A percentile compares a stretch with the other conserved stretches of the same genome.
These are phyloP conservation scores for Sordariomycetes sp. DNA, from an alignment of 2,329 filamentous ascomycete genomes.

Conservation along the genomic window DNA sequence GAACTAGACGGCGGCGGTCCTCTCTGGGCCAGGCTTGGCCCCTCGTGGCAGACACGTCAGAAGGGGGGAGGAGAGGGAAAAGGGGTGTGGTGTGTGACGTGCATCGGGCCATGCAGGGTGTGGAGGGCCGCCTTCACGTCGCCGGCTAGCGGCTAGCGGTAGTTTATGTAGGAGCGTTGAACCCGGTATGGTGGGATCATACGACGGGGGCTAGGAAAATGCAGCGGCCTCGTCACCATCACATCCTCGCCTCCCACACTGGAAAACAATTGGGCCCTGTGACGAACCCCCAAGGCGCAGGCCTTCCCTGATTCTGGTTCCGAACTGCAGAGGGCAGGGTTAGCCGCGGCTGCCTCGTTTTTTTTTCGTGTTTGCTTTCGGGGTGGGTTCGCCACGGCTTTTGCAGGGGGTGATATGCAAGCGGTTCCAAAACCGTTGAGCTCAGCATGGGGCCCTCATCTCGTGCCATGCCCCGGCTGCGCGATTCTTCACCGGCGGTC, in stretches of 20 bases:
- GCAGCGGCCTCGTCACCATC: too few relatives aligned
- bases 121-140: neutral
- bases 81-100: neutral
- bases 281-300: too few relatives aligned
- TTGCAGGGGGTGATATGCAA: neutral
- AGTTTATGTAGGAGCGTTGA: neutral
- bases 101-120: neutral
- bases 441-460: neutral
- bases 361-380: too few relatives aligned
- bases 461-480: neutral
- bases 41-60: neutral
- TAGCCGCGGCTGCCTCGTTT: too few relatives aligned
- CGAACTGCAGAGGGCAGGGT: too few relatives aligned
- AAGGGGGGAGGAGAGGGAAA: neutral
- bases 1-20: neutral
- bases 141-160: neutral
- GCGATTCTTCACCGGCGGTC: neutral
- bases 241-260: too few relatives aligned
- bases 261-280: too few relatives aligned
- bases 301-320: too few relatives aligned
- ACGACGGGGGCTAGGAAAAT: too few relatives aligned
- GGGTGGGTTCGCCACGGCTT: neutral
- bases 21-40: neutral
- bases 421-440: neutral
- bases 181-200: neutral